A percentile compares a stretch with the other conserved stretches of the same genome.
Evolutionary conservation across 768 basidiomycete genomes (phyloP).

Genomic region (Mycena epipterygia): DNA sequence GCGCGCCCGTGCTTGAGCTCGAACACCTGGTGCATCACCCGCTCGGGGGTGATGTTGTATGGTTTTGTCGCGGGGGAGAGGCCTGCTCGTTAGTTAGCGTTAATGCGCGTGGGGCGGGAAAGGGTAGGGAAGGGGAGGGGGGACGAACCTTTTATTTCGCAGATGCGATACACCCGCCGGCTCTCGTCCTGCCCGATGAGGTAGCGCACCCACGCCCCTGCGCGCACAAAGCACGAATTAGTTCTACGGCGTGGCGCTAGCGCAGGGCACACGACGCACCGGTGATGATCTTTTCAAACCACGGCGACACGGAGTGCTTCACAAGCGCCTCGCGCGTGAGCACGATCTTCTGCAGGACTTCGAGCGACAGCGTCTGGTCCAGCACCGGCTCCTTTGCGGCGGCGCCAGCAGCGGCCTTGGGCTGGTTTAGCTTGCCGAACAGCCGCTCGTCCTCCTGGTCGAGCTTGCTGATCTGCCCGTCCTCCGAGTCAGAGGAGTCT

Average conservation of each 20-base stretch:
- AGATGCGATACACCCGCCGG: conserved; percentile 82
- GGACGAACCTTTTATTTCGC: conserved; percentile 80
- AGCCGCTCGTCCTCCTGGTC: conserved; percentile 82
- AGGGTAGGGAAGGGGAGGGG: background rate
- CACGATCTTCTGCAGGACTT: conserved; percentile 72
- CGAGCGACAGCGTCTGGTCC: conserved; percentile 64
- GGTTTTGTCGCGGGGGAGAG: conserved; percentile 63
- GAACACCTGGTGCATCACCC: conserved; percentile 73
- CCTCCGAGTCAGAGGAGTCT: conserved; percentile 83
- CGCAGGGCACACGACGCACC: conserved; percentile 33
- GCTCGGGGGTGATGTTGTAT: conserved; percentile 68
- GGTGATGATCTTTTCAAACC: conserved; percentile 85
- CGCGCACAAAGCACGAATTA: background rate
- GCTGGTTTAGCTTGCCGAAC: conserved; percentile 60
- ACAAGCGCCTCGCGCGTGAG: conserved; percentile 80
- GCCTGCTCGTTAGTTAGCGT: conserved; percentile 21
- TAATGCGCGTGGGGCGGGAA: too few species aligned
- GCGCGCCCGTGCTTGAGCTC: conserved; percentile 85
- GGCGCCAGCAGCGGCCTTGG: conserved; percentile 53
- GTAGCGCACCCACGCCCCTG: conserved; percentile 91
- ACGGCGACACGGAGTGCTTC: conserved; percentile 79
- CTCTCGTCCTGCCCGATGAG: conserved; percentile 76
- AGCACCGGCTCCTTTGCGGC: conserved; percentile 32
- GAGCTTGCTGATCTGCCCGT: conserved; percentile 80
- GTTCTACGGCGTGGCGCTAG: conserved; percentile 20